Evolutionary conservation across 192 early-diverging fungal genomes (phyloP), one percentile per base, ranked within the genome.

Genomic region (Mortierella hygrophila): DNA sequence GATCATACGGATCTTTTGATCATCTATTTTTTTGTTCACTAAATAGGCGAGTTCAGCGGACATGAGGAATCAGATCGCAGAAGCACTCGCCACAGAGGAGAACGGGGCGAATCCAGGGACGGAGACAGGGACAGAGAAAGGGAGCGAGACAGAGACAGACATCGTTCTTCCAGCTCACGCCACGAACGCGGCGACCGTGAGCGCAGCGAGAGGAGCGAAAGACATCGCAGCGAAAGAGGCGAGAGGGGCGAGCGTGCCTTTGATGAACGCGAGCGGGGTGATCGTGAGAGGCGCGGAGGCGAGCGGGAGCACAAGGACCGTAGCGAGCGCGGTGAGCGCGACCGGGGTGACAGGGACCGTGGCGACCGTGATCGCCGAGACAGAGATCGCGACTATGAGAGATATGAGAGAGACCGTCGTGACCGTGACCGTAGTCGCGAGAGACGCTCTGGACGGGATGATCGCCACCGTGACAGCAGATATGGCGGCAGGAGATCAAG

Each of bases 351-450:
- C 52, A 54, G 85, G 41, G 87, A 91, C 23, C 80, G 79, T 38
- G 73, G 83, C 37, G 89, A 89, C 26, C 72, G 85, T 69, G 84
- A 83, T 42, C 87, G 81, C 55, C 63, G 87, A 70, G 70, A 76
- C 70, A 77, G 90, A 65, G 91, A 87, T 54, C 76, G 89, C 41
- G 87, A 85, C 4, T 80, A 76, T 55, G 88, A 89, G 46, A 57
- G 88, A 10, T 76, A 82, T 70, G 84, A 85, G 69, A 82, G 82
- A 60, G 86, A 88, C n/a, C 82, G 86, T 69, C 72, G 91, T 18
- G 88, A 89, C n/a, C 89, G 86, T 13, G 93, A 93, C 70, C 88
- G 90, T 26, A 77, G 88, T 49, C 89, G 88, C 15, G 90, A 88
- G 21, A 75, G 80, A 76, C 76, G 84, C 3, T 78, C 84, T n/a